Base-by-base conservation (phyloP, 2,329 filamentous ascomycete genomes). In the Rhinocladiella similis region DNA sequence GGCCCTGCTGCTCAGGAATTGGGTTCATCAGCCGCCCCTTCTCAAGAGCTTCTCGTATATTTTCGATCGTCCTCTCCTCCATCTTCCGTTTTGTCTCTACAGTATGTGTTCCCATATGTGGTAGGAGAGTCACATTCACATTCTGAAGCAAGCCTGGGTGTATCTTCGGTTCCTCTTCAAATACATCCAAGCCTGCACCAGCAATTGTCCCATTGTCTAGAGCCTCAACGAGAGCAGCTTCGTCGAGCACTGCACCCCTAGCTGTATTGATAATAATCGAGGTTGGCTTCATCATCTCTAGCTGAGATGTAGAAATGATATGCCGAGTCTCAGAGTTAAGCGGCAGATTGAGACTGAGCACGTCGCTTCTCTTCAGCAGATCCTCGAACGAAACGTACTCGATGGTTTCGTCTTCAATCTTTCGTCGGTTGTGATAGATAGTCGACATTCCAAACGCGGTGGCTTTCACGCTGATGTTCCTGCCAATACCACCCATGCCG, bases 71-170 rank as follows among this genome's bases (percentile, higher is more conserved):
- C 62, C 54, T 60, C 25, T 53, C 52, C 41, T 66, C 63, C 61
- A 66, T 86, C 71, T 83, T 81, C 42, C 73, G 76, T 69, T 55
- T 77, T 27, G 72, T 79, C 76, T 88, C 90, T 25, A 85, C 75
- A 0, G 89, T 93, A 80, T 83, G 91, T 0, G 91, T 95, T 0
- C 90, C 90, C 88, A 95, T 89, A 71, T 95, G 91, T 50, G 91
- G 91, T 35, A 95, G 75, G 25, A 96, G 77, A 65, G 93, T 77
- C 19, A 90, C 89, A 63, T 83, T 81, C 1, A 83, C 83, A 68
- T 93, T 92, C 14, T 76, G 74, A 13, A 92, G 64, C 41, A 95
- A 76, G 1, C 87, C 88, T 0, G 85, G 85, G 67, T 94, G 89
- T 25, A 95, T 76, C 56, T 83, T 78, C 0, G 91, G 91, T 72